Evolutionary conservation across 768 basidiomycete genomes (phyloP), one percentile per base, ranked within the genome.

Genomic region (Lepiota brunneoincarnata): DNA sequence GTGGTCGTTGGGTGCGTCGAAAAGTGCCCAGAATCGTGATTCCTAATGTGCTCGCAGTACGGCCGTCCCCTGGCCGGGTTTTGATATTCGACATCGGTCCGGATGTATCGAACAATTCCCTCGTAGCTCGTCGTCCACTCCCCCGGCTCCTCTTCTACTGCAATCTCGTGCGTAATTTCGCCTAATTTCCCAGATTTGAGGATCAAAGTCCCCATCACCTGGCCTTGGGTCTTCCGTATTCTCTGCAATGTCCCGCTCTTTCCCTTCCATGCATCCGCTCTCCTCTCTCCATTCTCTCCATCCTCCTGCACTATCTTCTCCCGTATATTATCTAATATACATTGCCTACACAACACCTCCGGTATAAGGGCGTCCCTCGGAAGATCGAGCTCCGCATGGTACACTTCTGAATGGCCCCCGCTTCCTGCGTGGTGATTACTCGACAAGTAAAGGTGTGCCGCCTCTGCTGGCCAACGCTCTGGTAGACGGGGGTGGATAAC

Each of bases 371-470:
- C 15, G 15, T 69, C 64, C 1, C 75, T 72, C 1, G 83, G 82
- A 1, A 86, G 59, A 37, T 80, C 79, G 70, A 76, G 77, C 50
- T 81, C 77, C 5, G 74, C 80, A 37, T 69, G 61, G 59, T 80
- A 78, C 0, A 82, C 79, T 31, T 65, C 42, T 0, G 84, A 85
- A 59, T 86, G 84, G 59, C 80, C 59, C 0, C 85, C 83, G 0
- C 12, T 0, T 4, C 82, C 84, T 6, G 73, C 56, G 17, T 17
- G 42, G 31, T 71, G 59, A 0, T 39, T 35, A 0, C 74, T 71
- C 1, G 73, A 72, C 48, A 86, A 56, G 51, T 81, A 79, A 15
- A 84, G 67, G 60, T 84, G 80, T 1, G 75, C 79, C 48, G 74
- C 77, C 20, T 66, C 78, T 7, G 26, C 26, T 3, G 26, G 26